phyloP scores from a whole-genome alignment of 2,329 filamentous ascomycete species.

The Aspergillus pseudoviridinutans region DNA sequence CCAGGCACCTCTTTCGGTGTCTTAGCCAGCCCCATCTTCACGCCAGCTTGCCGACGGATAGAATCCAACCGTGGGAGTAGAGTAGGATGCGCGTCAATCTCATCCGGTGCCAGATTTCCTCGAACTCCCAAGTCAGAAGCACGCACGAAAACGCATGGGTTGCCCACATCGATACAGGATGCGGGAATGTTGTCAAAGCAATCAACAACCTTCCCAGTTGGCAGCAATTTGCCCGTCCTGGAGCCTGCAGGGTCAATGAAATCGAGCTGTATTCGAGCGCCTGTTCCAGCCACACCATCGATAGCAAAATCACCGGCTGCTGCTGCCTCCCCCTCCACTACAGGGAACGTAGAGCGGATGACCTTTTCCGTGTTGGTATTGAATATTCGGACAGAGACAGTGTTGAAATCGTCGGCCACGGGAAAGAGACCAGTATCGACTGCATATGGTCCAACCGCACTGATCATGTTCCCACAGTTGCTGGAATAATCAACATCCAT shows the following conservation, averaged over 20 bases:
- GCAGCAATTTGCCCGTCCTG: conserved; percentile 59
- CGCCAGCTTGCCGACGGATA: conserved; percentile 56
- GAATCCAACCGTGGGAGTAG: conserved; percentile 50
- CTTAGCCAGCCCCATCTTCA: conserved; percentile 57
- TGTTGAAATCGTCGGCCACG: conserved; percentile 17
- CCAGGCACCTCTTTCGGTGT: conserved; percentile 47
- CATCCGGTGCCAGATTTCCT: conserved; percentile 48
- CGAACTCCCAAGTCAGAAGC: conserved; percentile 48
- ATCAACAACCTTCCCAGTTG: conserved; percentile 56
- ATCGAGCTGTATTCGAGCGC: conserved; percentile 55
- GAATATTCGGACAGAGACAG: conserved; percentile 51
- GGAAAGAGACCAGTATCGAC: conserved; percentile 52
- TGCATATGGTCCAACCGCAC: conserved; percentile 63
- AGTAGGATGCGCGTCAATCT: conserved; percentile 45
- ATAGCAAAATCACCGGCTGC: conserved; percentile 56
- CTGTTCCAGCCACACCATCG: conserved; percentile 60
- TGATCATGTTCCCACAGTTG: conserved; percentile 74
- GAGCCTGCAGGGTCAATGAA: conserved; percentile 62
- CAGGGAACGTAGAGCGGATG: conserved; percentile 55
- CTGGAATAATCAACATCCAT: conserved; percentile 60
- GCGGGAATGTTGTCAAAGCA: conserved; percentile 47
- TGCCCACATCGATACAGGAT: conserved; percentile 61
- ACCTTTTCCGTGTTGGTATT: conserved; percentile 71
- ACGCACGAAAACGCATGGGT: conserved; percentile 60
- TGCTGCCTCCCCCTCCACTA: conserved; percentile 47